phyloP scores from a whole-genome alignment of 805 yeast genomes.

The Metschnikowia noctiluminum region DNA sequence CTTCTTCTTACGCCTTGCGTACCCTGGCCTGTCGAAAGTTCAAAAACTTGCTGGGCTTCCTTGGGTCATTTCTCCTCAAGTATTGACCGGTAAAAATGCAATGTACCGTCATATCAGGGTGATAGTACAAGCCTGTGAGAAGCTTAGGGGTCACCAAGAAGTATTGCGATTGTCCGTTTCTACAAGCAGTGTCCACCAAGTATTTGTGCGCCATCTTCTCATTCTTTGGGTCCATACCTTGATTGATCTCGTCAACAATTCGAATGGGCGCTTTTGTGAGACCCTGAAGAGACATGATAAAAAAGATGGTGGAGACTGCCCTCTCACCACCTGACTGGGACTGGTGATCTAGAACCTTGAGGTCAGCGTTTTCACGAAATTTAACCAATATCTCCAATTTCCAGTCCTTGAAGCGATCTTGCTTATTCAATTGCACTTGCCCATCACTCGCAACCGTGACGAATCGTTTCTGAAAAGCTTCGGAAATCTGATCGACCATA shows the following conservation, averaged over 20 bases:
- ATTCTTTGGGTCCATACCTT: constrained; percentile 95
- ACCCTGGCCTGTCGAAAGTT: constrained; percentile 23
- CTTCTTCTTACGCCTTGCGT: no score
- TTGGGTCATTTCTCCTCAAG: constrained; percentile 6
- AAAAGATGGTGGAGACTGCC: constrained; percentile 90
- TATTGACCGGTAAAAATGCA: constrained; percentile 57
- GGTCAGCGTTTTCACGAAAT: constrained; percentile 73
- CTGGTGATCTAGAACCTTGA: constrained; percentile 73
- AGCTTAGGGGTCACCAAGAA: constrained; percentile 92
- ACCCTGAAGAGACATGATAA: constrained; percentile 86
- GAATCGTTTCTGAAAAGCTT: constrained; percentile 64
- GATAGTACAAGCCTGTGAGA: constrained; percentile 72
- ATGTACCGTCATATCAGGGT: constrained; percentile 76
- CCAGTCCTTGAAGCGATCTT: constrained; percentile 69
- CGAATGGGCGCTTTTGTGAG: constrained; percentile 86
- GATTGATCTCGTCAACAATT: constrained; percentile 96
- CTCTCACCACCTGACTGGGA: constrained; percentile 98
- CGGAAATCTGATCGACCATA: constrained; percentile 55
- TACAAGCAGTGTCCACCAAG: constrained; percentile 81
- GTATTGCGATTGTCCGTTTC: constrained; percentile 63
- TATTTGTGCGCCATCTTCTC: constrained; percentile 83
- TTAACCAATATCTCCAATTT: constrained; percentile 77
- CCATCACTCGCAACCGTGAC: constrained; percentile 82
- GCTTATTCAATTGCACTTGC: constrained; percentile 58
- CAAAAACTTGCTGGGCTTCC: constrained; percentile 22